A percentile compares a stretch with the other conserved stretches of the same genome.
Conservation (phyloP, 768 basidiomycete genomes). For the Dioszegia crocea region DNA sequence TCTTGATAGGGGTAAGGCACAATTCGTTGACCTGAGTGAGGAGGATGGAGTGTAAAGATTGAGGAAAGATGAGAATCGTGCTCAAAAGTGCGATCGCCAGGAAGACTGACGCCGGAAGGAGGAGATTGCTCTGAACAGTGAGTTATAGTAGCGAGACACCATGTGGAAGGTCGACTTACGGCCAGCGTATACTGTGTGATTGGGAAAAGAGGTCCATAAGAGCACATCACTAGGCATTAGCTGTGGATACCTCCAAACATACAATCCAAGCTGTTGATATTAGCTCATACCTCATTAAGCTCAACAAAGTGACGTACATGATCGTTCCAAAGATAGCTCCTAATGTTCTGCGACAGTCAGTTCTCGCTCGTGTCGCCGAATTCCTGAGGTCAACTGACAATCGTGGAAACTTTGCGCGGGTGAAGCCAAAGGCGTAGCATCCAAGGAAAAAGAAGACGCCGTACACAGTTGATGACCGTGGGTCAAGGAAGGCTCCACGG, state of each 20-base stretch:
- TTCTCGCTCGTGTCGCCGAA: too few species aligned
- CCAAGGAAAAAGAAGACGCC: constrained; percentile 57
- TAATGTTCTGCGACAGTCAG: not conserved
- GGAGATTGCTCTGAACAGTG: constrained; percentile 34
- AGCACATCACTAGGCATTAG: constrained; percentile 38
- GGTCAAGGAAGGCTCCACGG: constrained; percentile 56
- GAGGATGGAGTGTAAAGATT: constrained; percentile 54
- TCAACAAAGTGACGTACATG: not conserved
- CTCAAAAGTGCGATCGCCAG: constrained; percentile 55
- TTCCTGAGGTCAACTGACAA: constrained; percentile 33
- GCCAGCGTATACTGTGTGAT: constrained; percentile 53
- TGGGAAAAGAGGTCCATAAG: constrained; percentile 57
- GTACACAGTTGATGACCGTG: constrained; percentile 54
- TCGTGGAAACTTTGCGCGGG: constrained; percentile 56
- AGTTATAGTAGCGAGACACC: not conserved
- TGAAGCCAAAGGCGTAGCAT: constrained; percentile 53
- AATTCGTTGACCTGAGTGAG: constrained; percentile 34
- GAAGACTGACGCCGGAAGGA: constrained; percentile 55
- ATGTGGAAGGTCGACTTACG: constrained; percentile 19
- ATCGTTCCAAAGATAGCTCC: constrained; percentile 5
- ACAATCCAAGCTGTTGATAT: not conserved
- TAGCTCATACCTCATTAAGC: not conserved
- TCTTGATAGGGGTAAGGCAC: constrained; percentile 36
- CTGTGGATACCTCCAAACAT: not conserved
- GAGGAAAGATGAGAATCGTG: constrained; percentile 57